Conservation (phyloP, 2,329 filamentous ascomycete species). For the Neofusicoccum cordaticola region DNA sequence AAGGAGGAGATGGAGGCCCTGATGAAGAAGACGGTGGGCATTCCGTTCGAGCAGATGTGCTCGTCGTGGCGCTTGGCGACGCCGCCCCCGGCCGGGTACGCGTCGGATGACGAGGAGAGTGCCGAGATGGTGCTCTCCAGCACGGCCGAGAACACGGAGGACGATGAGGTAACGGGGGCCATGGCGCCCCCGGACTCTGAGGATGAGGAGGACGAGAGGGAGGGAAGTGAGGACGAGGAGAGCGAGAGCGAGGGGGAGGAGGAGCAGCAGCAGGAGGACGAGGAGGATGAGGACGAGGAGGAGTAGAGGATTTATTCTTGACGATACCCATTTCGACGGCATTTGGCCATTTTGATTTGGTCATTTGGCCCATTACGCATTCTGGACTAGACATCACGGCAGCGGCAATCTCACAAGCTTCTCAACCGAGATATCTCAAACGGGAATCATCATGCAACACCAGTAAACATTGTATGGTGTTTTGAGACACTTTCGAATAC, state of each 20-base stretch:
- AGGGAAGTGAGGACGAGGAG: neutral
- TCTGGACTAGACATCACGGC: no score
- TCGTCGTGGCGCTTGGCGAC: neutral
- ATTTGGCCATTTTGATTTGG: neutral
- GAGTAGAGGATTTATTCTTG: neutral
- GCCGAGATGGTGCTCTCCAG: neutral
- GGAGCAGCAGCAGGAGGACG: neutral
- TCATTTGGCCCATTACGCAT: neutral
- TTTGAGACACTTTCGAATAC: no score
- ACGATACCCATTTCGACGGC: neutral
- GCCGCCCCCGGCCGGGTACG: neutral
- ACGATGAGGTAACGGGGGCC: neutral
- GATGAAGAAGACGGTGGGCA: neutral
- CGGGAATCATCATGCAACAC: no score
- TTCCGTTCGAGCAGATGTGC: neutral
- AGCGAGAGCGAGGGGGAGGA: neutral
- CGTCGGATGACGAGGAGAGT: neutral
- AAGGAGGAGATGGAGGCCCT: neutral
- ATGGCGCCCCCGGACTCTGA: neutral
- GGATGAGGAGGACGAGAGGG: neutral
- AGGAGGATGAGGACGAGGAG: neutral
- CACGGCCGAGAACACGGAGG: neutral
- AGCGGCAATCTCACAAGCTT: no score
- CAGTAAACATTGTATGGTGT: no score
- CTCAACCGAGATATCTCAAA: no score